phyloP scores from a whole-genome alignment of 805 yeast genomes.

The Ogataea siamensis region DNA sequence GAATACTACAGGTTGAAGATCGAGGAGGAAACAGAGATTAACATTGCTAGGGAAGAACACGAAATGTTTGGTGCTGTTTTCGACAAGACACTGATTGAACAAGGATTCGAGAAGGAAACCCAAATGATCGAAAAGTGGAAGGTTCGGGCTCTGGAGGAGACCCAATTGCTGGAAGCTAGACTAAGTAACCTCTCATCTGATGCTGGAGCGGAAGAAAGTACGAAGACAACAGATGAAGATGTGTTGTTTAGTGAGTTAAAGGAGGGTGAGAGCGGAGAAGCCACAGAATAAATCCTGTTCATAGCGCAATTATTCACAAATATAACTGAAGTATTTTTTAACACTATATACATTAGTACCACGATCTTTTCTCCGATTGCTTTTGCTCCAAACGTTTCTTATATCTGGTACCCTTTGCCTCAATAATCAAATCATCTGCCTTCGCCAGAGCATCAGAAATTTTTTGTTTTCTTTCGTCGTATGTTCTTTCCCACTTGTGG shows the following conservation, averaged over 20 bases:
- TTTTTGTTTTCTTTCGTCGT: slow-evolving; percentile 54
- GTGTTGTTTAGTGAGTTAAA: slow-evolving; percentile 20
- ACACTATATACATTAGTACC: slow-evolving; percentile 33
- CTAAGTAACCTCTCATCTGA: slow-evolving; percentile 27
- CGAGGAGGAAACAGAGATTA: slow-evolving; percentile 72
- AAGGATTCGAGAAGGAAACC: slow-evolving; percentile 72
- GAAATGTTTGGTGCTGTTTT: slow-evolving; percentile 80
- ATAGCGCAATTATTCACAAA: slow-evolving; percentile 8
- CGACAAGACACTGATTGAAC: slow-evolving; percentile 58
- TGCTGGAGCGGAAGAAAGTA: slow-evolving; percentile 27
- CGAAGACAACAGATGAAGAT: slow-evolving; percentile 23
- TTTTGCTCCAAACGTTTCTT: slow-evolving; percentile 44
- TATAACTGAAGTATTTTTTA: background rate
- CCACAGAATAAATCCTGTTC: slow-evolving; percentile 7
- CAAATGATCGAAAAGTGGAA: slow-evolving; percentile 71
- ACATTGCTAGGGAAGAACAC: slow-evolving; percentile 78
- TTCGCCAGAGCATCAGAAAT: slow-evolving; percentile 64
- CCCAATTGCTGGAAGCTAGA: slow-evolving; percentile 53
- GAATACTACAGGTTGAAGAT: slow-evolving; percentile 88
- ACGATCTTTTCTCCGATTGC: slow-evolving; percentile 34
- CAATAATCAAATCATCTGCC: slow-evolving; percentile 65
- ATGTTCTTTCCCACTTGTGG: slow-evolving; percentile 72
- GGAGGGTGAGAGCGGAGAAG: slow-evolving; percentile 5
- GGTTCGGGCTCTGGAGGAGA: slow-evolving; percentile 60
- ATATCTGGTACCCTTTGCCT: slow-evolving; percentile 58